A percentile compares a stretch with the other conserved stretches of the same genome.
Evolutionary conservation across 1,139 yeast species (phyloP).

Genomic region (Yamadazyma dushanensis): DNA sequence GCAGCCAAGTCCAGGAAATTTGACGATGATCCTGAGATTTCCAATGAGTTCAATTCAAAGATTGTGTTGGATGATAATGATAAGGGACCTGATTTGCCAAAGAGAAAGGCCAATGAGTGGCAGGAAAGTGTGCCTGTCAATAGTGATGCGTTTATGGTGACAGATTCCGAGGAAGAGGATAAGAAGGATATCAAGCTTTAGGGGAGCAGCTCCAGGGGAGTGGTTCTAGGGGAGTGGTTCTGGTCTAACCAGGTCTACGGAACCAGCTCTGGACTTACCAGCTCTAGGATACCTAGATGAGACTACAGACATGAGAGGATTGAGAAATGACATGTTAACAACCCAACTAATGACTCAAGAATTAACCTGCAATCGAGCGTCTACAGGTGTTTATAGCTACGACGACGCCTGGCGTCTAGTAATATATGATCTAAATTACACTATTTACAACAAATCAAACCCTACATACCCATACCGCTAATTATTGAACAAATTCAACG

Average conservation of each 20-base stretch:
- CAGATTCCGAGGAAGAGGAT: constrained; percentile 76
- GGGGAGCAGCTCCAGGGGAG: too few species aligned
- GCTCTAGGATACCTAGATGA: too few species aligned
- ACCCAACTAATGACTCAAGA: too few species aligned
- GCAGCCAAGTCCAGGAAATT: constrained; percentile 41
- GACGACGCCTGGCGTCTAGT: too few species aligned
- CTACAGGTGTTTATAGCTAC: too few species aligned
- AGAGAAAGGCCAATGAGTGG: constrained; percentile 14
- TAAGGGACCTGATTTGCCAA: constrained; percentile 20
- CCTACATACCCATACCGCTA: neutral
- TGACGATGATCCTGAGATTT: constrained; percentile 57
- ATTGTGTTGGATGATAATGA: constrained; percentile 50
- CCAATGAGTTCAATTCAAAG: constrained; percentile 56
- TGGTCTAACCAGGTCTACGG: too few species aligned
- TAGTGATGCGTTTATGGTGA: constrained; percentile 73
- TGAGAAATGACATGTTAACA: too few species aligned
- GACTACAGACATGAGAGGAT: too few species aligned
- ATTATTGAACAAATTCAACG: constrained; percentile 26
- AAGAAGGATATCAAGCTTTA: constrained; percentile 16
- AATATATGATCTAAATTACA: constrained; percentile 14
- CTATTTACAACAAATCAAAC: constrained; percentile 14
- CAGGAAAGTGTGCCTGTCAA: constrained; percentile 51
- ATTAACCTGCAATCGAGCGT: too few species aligned
- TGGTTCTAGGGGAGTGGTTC: too few species aligned
- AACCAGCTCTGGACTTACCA: too few species aligned